Base-by-base conservation (phyloP, 192 early-diverging fungal species). In the Allomyces macrogynus region DNA sequence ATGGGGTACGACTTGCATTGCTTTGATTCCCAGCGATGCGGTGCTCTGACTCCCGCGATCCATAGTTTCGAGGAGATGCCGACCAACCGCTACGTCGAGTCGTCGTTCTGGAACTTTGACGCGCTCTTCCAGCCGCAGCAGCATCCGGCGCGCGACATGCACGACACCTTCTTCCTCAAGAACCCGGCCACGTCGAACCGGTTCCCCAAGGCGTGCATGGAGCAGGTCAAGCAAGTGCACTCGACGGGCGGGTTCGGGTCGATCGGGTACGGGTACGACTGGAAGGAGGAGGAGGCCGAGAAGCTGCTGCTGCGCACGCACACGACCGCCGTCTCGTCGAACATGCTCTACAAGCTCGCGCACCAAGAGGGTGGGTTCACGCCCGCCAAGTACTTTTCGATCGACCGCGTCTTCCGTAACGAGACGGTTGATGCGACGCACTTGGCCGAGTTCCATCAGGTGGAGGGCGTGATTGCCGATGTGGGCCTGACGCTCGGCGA, bases 41-140 rank as follows among this genome's bases (percentile, higher is more conserved):
- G n/a, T n/a, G n/a, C n/a, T n/a, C n/a, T n/a, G n/a, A n/a, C n/a
- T n/a, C 12, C 54, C 22, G 25, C 24, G 23, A 62, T 23, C 62
- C 0, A 9, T 16, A 73, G 77, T 8, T 99, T 99, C 78, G 81
- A 87, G 67, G 96, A 99, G 79, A 99, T 99, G 96, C 92, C 92
- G 23, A 94, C 94, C 63, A 93, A 91, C 83, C 81, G 86, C 70
- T 99, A 88, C 80, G 92, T 90, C 61, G 96, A 97, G 71, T 87
- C 87, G 64, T 89, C 91, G 67, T 99, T 99, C 86, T 99, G 96
- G 96, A 99, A 99, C 80, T 99, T 99, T 75, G 96, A 99, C 74
- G 89, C 93, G 25, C 85, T 99, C 66, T 99, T 95, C 83, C 93
- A 97, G 71, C 95, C 96, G 26, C 94, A 99, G 81, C 91, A 96